Percentiles rank a stretch among this genome's conserved stretches.
phyloP scores from a whole-genome alignment of 371 early-diverging fungal genomes.

The Gilbertella persicaria region DNA sequence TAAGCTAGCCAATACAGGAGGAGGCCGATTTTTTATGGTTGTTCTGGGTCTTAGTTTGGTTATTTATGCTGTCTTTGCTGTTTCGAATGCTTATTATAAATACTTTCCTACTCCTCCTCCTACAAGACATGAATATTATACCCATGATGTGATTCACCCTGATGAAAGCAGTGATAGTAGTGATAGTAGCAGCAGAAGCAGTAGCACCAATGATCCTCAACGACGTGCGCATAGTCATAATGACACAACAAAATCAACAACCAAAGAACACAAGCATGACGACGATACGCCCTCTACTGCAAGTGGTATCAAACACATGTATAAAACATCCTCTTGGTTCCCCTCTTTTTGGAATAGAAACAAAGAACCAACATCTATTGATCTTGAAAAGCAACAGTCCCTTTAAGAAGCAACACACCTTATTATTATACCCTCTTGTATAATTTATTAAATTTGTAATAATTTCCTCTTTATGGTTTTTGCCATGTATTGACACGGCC shows the following conservation, averaged over 20 bases:
- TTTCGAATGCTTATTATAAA: conserved; percentile 43
- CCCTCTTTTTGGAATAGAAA: no score
- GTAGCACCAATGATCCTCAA: background rate
- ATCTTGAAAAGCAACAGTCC: no score
- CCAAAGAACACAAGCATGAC: background rate
- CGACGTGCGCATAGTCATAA: no score
- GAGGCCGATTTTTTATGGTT: conserved; percentile 44
- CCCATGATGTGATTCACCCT: conserved; percentile 15
- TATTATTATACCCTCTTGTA: no score
- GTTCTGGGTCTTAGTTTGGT: conserved; percentile 39
- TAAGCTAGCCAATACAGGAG: conserved; percentile 31
- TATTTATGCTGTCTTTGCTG: conserved; percentile 47
- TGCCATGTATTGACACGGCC: conserved; percentile 83
- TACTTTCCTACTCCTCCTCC: conserved; percentile 54
- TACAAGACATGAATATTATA: conserved; percentile 30
- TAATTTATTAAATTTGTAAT: no score
- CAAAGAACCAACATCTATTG: no score
- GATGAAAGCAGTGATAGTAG: background rate
- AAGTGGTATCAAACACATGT: no score
- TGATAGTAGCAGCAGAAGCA: background rate
- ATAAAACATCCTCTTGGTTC: no score
- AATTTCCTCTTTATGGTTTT: no score
- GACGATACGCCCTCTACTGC: no score
- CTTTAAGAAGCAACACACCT: no score
- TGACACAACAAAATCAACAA: background rate